phyloP scores from a whole-genome alignment of 192 early-diverging fungal species.

The Coemansia javaensis region DNA sequence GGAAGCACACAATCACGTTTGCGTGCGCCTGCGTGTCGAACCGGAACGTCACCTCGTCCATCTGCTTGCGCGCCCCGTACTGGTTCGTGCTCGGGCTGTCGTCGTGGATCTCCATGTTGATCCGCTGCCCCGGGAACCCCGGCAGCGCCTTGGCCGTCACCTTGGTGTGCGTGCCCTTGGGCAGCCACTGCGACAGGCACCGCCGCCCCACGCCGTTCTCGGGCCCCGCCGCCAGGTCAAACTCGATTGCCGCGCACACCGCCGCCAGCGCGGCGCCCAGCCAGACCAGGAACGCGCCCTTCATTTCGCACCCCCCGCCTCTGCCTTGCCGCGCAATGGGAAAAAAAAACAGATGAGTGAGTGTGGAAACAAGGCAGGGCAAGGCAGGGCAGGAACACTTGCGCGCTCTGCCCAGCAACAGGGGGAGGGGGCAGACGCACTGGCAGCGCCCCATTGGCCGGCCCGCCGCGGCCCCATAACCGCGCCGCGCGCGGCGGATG shows the following conservation, averaged over 20 bases:
- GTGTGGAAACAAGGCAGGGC: too few species aligned
- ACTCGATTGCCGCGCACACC: conserved; percentile 63
- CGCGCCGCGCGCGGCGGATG: too few species aligned
- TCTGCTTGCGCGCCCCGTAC: conserved; percentile 62
- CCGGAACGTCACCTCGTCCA: conserved; percentile 61
- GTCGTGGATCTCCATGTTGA: conserved; percentile 64
- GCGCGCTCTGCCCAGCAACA: too few species aligned
- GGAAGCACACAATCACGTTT: conserved; percentile 81
- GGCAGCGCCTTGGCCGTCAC: conserved; percentile 63
- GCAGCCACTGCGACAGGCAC: conserved; percentile 78
- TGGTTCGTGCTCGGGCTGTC: conserved; percentile 64
- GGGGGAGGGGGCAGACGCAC: background rate
- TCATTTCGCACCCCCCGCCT: conserved; percentile 24
- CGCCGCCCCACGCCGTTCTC: conserved; percentile 39
- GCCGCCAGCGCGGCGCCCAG: conserved; percentile 9
- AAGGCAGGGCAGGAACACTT: background rate
- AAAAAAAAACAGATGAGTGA: too few species aligned
- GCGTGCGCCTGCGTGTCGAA: conserved; percentile 87
- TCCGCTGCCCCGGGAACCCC: conserved; percentile 64
- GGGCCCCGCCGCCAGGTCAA: conserved; percentile 63
- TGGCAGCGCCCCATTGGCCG: conserved; percentile 17
- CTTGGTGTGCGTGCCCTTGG: conserved; percentile 63
- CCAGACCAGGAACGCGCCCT: conserved; percentile 8
- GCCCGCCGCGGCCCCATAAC: conserved; percentile 2
- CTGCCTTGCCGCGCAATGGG: background rate